Percentiles rank a stretch among this genome's conserved stretches.
Evolutionary conservation across 176 grass and related monocot species (phyloP).

Genomic region (Tillandsia leiboldiana): DNA sequence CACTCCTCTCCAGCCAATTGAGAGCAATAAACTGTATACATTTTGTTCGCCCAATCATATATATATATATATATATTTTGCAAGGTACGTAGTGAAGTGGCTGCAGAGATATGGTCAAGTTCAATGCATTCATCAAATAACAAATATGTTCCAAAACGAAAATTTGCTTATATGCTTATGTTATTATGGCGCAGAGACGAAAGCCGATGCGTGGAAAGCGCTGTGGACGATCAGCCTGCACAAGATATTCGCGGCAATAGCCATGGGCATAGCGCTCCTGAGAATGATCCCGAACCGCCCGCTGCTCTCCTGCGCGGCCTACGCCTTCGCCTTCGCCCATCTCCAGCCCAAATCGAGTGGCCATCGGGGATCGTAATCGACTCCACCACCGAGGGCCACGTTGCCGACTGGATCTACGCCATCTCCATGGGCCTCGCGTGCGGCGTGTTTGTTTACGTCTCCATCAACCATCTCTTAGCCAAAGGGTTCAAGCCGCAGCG

Average conservation of each 20-base stretch:
- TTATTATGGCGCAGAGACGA: slow-evolving; percentile 40
- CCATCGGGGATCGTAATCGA: slow-evolving; percentile 74
- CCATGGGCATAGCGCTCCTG: slow-evolving; percentile 88
- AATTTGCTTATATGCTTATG: too few species aligned
- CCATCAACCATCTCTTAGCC: slow-evolving; percentile 81
- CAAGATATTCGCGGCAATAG: slow-evolving; percentile 92
- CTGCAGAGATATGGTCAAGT: too few species aligned
- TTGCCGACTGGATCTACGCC: slow-evolving; percentile 87
- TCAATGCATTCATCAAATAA: too few species aligned
- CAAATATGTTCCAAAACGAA: too few species aligned
- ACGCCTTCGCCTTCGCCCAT: slow-evolving; percentile 77
- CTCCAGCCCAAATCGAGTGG: slow-evolving; percentile 73
- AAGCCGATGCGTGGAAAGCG: slow-evolving; percentile 88
- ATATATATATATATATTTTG: too few species aligned
- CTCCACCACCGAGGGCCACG: slow-evolving; percentile 70
- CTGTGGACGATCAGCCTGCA: slow-evolving; percentile 96
- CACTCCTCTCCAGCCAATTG: too few species aligned
- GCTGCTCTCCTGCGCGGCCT: slow-evolving; percentile 55
- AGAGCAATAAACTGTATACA: too few species aligned
- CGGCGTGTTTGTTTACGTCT: slow-evolving; percentile 87
- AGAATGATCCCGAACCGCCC: slow-evolving; percentile 70
- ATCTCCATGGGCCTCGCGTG: slow-evolving; percentile 85
- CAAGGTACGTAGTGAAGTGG: too few species aligned
- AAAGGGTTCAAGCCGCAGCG: slow-evolving; percentile 64
- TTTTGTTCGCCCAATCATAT: too few species aligned